Evolutionary conservation across 2,329 filamentous ascomycete genomes (phyloP).

Genomic region (Penicillium sp.): DNA sequence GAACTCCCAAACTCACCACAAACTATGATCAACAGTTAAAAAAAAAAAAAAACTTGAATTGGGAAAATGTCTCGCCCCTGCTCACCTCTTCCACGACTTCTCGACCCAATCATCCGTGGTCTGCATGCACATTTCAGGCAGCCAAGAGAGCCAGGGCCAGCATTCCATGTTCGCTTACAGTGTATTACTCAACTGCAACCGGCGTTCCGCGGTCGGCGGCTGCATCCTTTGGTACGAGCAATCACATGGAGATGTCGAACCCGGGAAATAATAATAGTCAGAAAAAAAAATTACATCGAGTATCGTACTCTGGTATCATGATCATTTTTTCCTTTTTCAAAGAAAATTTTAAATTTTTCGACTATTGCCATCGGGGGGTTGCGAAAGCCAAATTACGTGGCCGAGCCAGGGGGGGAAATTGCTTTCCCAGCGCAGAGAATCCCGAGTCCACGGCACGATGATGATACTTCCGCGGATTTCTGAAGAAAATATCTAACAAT

Average conservation of each 20-base stretch:
- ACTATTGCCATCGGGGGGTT: neutral
- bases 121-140: constrained; percentile 16
- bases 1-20: no score
- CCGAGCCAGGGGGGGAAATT: neutral
- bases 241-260: constrained; percentile 4
- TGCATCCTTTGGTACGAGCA: neutral
- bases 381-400: constrained; percentile 22
- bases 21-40: no score
- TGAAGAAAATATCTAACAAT: neutral
- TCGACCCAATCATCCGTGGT: constrained; percentile 7
- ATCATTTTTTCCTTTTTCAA: no score
- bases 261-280: constrained; percentile 4
- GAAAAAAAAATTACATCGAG: neutral
- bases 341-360: no score
- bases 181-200: constrained; percentile 7
- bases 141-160: constrained; percentile 6
- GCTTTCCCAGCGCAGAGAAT: neutral
- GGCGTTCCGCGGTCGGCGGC: constrained; percentile 7
- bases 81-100: neutral
- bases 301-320: no score
- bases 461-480: neutral
- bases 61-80: neutral
- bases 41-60: neutral
- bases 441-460: constrained; percentile 17
- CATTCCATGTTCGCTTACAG: constrained; percentile 3